Evolutionary conservation across 2,329 filamentous ascomycete species (phyloP), one percentile per base, ranked within the genome.

Genomic region (Arthrobotrys musiformis): DNA sequence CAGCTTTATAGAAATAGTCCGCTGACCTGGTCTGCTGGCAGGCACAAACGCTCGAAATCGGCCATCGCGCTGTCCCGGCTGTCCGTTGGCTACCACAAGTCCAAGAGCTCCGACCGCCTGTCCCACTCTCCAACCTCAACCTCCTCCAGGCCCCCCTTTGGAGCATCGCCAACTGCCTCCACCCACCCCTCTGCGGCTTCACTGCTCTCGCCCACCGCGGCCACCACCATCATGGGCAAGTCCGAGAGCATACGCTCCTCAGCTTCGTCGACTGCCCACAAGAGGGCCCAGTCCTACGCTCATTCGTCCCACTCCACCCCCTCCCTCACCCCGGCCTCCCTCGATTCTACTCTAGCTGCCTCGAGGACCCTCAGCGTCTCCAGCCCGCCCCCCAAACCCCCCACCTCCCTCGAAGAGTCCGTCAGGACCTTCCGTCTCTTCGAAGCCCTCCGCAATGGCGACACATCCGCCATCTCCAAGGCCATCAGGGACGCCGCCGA

Each of bases 351-450:
- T 24, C 26, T 28, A n/a, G 28, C 24, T 22, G 44, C 11, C 54
- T 35, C 35, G 35, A 52, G 44, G 11, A 52, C 58, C 35, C 63
- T 68, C 63, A 37, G 35, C 33, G 15, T 35, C 50, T 22, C 26
- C 2, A 44, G 54, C 6, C 37, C 52, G 17, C 11, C 60, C 9
- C 30, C 52, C 8, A 46, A 50, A 35, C 52, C 66, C 2, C 52
- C 66, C 2, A 56, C 69, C 8, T 60, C 89, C 24, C 92, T 99
- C 73, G 94, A 99, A 82, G 93, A 97, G 84, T 97, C 94, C 0
- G 93, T 99, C 64, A 90, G 92, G 82, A 94, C 97, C 80, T 99
- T 99, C 84, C 90, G 94, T 80, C 89, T 97, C 54, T 97, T 98
- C 82, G 95, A 98, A 85, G 92, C 94, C 46, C 86, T 99, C 79